These are phyloP conservation scores for Hortiboletus campestris DNA, from an alignment of 768 basidiomycete genomes.

Conservation along the genomic window DNA sequence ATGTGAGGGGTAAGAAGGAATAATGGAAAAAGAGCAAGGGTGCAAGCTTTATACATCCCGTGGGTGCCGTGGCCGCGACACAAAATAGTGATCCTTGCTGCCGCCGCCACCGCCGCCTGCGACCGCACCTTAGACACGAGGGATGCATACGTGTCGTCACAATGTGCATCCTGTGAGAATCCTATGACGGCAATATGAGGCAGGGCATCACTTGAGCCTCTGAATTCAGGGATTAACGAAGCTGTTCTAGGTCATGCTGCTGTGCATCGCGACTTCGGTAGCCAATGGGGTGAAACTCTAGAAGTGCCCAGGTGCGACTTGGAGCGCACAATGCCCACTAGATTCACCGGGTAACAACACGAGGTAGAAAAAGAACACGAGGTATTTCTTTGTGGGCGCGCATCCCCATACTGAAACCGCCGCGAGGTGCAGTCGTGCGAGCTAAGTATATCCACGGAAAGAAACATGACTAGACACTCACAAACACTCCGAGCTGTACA, in stretches of 20 bases:
- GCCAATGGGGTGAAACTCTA: too few species aligned
- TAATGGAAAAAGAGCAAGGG: not conserved
- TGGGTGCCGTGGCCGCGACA: not conserved
- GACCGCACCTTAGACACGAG: not conserved
- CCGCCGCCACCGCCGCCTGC: too few species aligned
- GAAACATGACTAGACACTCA: too few species aligned
- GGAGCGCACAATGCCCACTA: not conserved
- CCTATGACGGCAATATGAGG: not conserved
- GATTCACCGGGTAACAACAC: not conserved
- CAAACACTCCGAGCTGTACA: too few species aligned
- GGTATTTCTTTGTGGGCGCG: conserved; percentile 7
- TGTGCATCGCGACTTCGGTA: not conserved
- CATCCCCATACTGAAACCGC: not conserved
- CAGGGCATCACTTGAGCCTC: not conserved
- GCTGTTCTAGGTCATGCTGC: not conserved
- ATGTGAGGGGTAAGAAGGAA: not conserved
- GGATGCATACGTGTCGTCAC: not conserved
- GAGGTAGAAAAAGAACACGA: conserved; percentile 5
- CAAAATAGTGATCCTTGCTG: not conserved
- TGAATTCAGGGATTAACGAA: not conserved
- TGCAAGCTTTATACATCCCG: conserved; percentile 10
- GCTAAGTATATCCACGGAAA: too few species aligned
- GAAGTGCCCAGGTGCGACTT: not conserved
- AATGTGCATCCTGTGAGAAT: conserved; percentile 2
- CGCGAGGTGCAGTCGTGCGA: too few species aligned